These are phyloP conservation scores for Pichia terricola DNA, from an alignment of 1,139 yeast genomes.

Conservation along the genomic window DNA sequence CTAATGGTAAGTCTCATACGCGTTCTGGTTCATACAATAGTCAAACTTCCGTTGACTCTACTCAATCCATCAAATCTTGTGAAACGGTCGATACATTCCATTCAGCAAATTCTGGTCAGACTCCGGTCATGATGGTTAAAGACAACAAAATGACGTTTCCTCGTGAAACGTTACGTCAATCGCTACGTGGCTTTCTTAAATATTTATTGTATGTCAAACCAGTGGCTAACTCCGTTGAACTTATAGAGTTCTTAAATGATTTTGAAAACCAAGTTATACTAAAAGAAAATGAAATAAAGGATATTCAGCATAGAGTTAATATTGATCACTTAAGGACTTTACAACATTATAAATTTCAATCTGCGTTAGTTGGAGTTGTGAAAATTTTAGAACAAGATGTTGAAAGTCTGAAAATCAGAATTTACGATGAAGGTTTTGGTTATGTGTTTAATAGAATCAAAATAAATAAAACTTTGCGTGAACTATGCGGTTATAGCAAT, in stretches of 20 bases:
- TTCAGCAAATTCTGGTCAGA: slow-evolving; percentile 2
- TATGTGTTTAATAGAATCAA: slow-evolving; percentile 58
- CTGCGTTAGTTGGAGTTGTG: slow-evolving; percentile 45
- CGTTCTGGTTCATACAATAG: slow-evolving; percentile 2
- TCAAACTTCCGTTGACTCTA: not conserved
- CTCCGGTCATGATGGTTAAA: not conserved
- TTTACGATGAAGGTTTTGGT: slow-evolving; percentile 32
- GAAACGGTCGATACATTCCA: slow-evolving; percentile 3
- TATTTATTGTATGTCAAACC: slow-evolving; percentile 38
- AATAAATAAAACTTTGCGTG: slow-evolving; percentile 38
- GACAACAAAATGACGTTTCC: slow-evolving; percentile 26
- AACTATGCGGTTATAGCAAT: slow-evolving; percentile 28
- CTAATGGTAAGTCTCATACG: not conserved
- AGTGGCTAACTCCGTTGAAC: slow-evolving; percentile 41
- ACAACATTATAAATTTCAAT: slow-evolving; percentile 69
- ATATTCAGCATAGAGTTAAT: slow-evolving; percentile 45
- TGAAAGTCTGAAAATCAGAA: slow-evolving; percentile 41
- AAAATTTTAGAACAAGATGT: slow-evolving; percentile 40
- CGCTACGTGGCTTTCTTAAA: slow-evolving; percentile 64
- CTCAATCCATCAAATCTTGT: slow-evolving; percentile 3
- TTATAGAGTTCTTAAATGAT: slow-evolving; percentile 41
- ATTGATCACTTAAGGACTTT: slow-evolving; percentile 51
- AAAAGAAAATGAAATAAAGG: slow-evolving; percentile 38
- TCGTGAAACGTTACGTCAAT: slow-evolving; percentile 64
- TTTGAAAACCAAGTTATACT: slow-evolving; percentile 22